phyloP scores from a whole-genome alignment of 352 stramenopile genomes.

The Pythium brassicae region DNA sequence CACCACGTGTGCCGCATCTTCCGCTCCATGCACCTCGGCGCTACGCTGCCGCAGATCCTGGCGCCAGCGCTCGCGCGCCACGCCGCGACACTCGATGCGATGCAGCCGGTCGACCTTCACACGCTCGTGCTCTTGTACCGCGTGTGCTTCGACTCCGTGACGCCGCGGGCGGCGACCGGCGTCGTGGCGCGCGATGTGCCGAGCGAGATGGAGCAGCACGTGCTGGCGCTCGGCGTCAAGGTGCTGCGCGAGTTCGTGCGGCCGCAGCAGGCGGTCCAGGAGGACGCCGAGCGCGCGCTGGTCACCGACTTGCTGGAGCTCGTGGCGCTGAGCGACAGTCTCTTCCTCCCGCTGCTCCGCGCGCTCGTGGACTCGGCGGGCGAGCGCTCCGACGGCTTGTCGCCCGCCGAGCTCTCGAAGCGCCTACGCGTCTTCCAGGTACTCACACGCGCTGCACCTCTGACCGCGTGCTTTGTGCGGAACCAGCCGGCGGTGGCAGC shows the following conservation, averaged over 20 bases:
- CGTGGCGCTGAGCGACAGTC: conserved; percentile 9
- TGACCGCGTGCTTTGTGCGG: conserved; percentile 32
- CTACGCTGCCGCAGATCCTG: conserved; percentile 65
- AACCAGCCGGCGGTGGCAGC: conserved; percentile 26
- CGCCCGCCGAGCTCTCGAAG: conserved; percentile 12
- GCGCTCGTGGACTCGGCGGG: conserved; percentile 8
- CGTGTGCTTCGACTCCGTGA: conserved; percentile 43
- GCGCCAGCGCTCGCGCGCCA: conserved; percentile 54
- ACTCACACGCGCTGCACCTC: conserved; percentile 32
- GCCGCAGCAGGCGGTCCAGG: background rate
- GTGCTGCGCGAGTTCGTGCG: conserved; percentile 5
- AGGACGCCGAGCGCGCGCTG: conserved; percentile 15
- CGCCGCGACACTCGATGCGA: conserved; percentile 22
- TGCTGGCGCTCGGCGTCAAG: conserved; percentile 13
- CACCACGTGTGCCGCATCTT: conserved; percentile 64
- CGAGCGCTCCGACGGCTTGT: conserved; percentile 10
- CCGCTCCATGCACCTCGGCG: conserved; percentile 59
- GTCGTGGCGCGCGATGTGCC: conserved; percentile 33
- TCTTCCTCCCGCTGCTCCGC: conserved; percentile 18
- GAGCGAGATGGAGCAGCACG: conserved; percentile 36
- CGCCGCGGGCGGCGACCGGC: conserved; percentile 12
- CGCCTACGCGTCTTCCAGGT: conserved; percentile 43
- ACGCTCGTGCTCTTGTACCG: conserved; percentile 59
- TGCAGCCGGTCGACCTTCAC: conserved; percentile 47
- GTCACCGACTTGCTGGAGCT: conserved; percentile 20